Percentiles rank a stretch among this genome's conserved stretches.
These are phyloP conservation scores for Coffea eugenioides DNA, from an alignment of 257 asterid genomes.

Conservation along the genomic window DNA sequence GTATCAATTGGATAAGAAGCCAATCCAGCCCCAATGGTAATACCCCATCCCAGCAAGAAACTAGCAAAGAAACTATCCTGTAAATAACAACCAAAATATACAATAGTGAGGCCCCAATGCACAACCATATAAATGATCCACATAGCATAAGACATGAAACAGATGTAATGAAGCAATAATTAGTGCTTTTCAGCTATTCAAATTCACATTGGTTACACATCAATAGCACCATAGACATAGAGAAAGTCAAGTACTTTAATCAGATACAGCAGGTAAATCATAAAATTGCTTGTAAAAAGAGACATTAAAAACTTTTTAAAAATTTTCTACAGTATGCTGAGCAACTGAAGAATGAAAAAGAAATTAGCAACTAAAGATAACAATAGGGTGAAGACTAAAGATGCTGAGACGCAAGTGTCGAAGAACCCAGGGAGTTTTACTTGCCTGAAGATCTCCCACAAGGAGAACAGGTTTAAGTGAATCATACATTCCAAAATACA, in stretches of 20 bases:
- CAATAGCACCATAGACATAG: neutral
- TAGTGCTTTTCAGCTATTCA: too few species aligned
- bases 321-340: neutral
- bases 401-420: neutral
- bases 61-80: conserved; percentile 83
- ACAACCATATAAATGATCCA: neutral
- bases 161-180: neutral
- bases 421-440: conserved; percentile 19
- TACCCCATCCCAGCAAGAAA: conserved; percentile 80
- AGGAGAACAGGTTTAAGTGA: conserved; percentile 71
- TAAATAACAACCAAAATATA: conserved; percentile 9
- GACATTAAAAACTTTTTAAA: neutral
- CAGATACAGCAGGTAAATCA: neutral
- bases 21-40: conserved; percentile 72
- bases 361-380: neutral
- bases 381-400: neutral
- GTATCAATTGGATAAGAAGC: conserved; percentile 78
- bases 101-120: neutral
- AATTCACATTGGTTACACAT: neutral
- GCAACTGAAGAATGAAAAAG: neutral
- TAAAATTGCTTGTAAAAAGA: neutral
- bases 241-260: neutral
- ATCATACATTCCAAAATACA: conserved; percentile 81
- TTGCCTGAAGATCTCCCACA: conserved; percentile 51
- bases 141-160: neutral